phyloP scores from a whole-genome alignment of 2,329 filamentous ascomycete genomes.

The Pyrenochaeta sp. region DNA sequence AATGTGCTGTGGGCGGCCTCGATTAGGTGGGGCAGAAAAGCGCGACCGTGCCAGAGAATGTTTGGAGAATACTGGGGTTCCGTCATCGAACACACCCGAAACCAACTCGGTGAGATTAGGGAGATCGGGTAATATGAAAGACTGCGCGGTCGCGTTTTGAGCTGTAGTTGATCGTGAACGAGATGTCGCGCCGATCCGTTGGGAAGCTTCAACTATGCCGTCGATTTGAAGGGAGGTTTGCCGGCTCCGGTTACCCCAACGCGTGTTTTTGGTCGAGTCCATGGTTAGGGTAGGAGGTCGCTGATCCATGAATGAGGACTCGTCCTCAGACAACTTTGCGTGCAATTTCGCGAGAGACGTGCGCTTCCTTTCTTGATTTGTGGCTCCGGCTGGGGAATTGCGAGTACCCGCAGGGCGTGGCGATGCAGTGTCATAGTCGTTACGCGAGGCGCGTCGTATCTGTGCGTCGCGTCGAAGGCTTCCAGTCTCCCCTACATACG shows the following conservation, averaged over 20 bases:
- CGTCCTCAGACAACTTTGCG: conserved; percentile 62
- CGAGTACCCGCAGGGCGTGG: conserved; percentile 50
- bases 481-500: conserved; percentile 41
- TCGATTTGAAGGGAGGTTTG: conserved; percentile 53
- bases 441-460: conserved; percentile 54
- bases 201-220: conserved; percentile 30
- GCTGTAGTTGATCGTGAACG: conserved; percentile 52
- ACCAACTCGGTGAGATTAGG: conserved; percentile 69
- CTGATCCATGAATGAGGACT: conserved; percentile 62
- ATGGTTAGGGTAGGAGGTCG: conserved; percentile 56
- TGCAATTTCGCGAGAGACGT: conserved; percentile 66
- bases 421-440: conserved; percentile 50
- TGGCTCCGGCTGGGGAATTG: conserved; percentile 43
- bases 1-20: conserved; percentile 48
- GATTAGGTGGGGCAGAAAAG: conserved; percentile 58
- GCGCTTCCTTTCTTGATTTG: conserved; percentile 49
- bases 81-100: conserved; percentile 65
- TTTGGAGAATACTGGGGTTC: conserved; percentile 65
- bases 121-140: conserved; percentile 68
- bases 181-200: conserved; percentile 29
- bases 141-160: conserved; percentile 63
- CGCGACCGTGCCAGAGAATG: conserved; percentile 61
- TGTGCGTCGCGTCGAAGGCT: conserved; percentile 57
- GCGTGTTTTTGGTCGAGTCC: conserved; percentile 59
- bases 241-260: conserved; percentile 59